A percentile compares a stretch with the other conserved stretches of the same genome.
These are phyloP conservation scores for Boletus pseudo-olivaceus DNA, from an alignment of 768 basidiomycete genomes.

Conservation along the genomic window DNA sequence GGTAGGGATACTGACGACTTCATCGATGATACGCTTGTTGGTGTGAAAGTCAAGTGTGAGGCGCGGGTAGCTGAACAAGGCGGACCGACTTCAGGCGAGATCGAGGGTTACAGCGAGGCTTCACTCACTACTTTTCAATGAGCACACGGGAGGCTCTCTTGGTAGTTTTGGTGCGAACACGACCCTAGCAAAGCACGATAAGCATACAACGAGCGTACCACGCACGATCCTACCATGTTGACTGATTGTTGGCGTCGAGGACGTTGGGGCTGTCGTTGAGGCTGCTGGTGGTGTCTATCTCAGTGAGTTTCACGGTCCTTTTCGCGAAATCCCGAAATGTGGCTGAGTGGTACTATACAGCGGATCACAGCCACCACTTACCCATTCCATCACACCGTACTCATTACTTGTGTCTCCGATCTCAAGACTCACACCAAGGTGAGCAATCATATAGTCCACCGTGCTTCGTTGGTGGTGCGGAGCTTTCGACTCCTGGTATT, in stretches of 20 bases:
- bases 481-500: not conserved
- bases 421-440: not conserved
- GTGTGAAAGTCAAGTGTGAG: conserved; percentile 99
- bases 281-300: not conserved
- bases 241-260: conserved; percentile 20
- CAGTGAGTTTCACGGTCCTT: not conserved
- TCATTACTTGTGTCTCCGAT: not conserved
- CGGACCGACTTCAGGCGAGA: not conserved
- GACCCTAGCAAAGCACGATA: conserved; percentile 58
- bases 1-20: conserved; percentile 64
- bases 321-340: conserved; percentile 22
- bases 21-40: conserved; percentile 98
- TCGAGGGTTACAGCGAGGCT: not conserved
- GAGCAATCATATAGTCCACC: not conserved
- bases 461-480: not conserved
- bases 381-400: not conserved
- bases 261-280: conserved; percentile 23
- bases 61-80: conserved; percentile 79
- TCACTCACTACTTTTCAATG: conserved; percentile 96
- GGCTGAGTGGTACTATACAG: conserved; percentile 29
- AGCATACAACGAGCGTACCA: conserved; percentile 13
- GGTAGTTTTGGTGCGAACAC: conserved; percentile 99
- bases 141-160: conserved; percentile 98
- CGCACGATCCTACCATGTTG: conserved; percentile 47
- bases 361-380: conserved; percentile 21